Base-by-base conservation (phyloP, 305 asterid genomes). In the Rubia tinctorum region DNA sequence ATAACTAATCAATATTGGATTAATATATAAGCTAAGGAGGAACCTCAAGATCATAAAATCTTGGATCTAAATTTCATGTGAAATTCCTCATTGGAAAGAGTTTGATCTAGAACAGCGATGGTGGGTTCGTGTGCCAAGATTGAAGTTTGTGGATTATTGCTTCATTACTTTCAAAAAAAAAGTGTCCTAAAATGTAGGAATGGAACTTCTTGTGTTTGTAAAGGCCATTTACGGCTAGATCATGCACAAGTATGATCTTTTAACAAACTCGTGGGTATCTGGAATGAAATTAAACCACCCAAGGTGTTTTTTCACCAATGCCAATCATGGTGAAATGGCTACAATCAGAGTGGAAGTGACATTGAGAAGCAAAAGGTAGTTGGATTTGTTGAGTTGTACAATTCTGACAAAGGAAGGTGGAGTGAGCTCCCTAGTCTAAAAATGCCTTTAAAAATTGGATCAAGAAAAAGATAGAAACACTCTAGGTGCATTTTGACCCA, bases 321-420 rank as follows among this genome's bases (percentile, higher is more conserved):
- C 95, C 4, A 93, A 91, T 76, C 85, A 84, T 1, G 95, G 96
- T 23, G 90, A 89, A 68, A 58, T 58, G 7, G 95, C 92, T 0
- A 89, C 89, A 27, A 68, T 93, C 98, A 2, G 97, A 27, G 97
- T 0, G 98, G 98, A 2, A 84, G 96, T 39, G 93, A 90, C 77
- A 79, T 87, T 5, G 56, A 17, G 1, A 88, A 51, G 6, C 6
- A 90, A 0, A 83, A 71, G 8, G 70, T 80, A 17, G 84, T 91
- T 6, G 80, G 81, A 65, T 89, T 90, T 0, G 95, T 92, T 0
- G 97, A 93, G 83, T 71, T 93, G 12, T 91, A 89, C 67, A 81
- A 89, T 64, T 85, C 97, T 0, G 90, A 85, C 71, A 49, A 66
- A 8, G 86, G 87, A n/a, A 80, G 81, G 0, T 93, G 98, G 98